Base-by-base conservation (phyloP, 345 rosid species). In the Arabidopsis arenosa region DNA sequence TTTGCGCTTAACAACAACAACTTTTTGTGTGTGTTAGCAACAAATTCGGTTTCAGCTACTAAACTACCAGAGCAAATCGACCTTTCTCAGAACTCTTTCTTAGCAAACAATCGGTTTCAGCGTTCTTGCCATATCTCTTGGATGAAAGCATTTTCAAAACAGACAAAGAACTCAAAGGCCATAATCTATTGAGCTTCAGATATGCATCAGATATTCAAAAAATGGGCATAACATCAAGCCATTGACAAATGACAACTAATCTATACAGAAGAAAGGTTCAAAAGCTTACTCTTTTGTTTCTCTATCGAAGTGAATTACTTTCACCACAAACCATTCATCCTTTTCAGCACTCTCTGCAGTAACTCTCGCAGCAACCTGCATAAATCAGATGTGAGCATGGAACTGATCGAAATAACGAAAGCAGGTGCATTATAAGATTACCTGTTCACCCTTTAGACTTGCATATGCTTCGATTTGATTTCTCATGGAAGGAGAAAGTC, bases 351-450 rank as follows among this genome's bases (percentile, higher is more conserved):
- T 82, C 66, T 86, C 96, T 36, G 80, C 77, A 7, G 85, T 85
- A 74, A 93, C 88, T 85, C 89, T 85, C 10, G 98, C 98, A n/a
- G 98, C 98, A 9, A 93, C 98, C 95, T 93, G 83, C 71, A 71
- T 43, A 45, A 23, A 57, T 15, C 36, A 21, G 48, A 58, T 45
- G 36, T 70, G 56, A 45, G 55, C 21, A 41, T 45, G n/a, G 35
- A 33, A 58, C 23, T 13, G 35, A 58, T 56, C 53, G 10, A 43
- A 47, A 33, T 10, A 13, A 21, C 52, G 11, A 8, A 53, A 45
- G 5, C 4, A 2, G 39, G 7, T 30, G 3, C 2, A 5, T 66
- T 28, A 10, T 35, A 32, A 21, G 7, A n/a, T 12, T 82, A 89
- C 98, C 93, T 93, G 93, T 83, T 93, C 93, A 52, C 91, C 93